These are phyloP conservation scores for Globisporangium splendens DNA, from an alignment of 352 stramenopile genomes.

Conservation along the genomic window DNA sequence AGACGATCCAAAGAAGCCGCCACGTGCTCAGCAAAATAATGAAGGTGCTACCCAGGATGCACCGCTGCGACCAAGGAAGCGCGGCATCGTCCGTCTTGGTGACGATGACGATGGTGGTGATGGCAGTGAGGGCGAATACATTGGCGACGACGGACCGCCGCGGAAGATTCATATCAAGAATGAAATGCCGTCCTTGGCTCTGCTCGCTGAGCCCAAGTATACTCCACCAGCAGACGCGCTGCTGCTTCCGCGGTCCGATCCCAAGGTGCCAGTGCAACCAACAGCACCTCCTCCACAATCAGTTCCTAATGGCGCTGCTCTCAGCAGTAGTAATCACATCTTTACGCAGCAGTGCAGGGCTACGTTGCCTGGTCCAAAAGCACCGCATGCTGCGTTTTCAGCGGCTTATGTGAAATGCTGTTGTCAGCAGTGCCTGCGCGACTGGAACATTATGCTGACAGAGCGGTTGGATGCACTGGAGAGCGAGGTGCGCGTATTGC, in stretches of 20 bases:
- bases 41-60: neutral
- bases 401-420: conserved; percentile 13
- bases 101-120: neutral
- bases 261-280: no score
- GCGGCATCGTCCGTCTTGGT: no score
- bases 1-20: no score
- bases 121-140: neutral
- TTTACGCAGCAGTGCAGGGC: neutral
- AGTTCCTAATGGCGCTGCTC: no score
- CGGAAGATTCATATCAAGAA: conserved; percentile 4
- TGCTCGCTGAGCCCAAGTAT: neutral
- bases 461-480: conserved; percentile 5
- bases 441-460: conserved; percentile 13
- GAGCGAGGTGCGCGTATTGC: neutral
- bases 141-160: neutral
- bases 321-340: neutral
- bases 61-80: no score
- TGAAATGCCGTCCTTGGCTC: neutral
- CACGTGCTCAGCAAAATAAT: neutral
- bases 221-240: neutral
- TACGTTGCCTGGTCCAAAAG: conserved; percentile 3
- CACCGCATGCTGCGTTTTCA: conserved; percentile 8
- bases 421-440: conserved; percentile 14
- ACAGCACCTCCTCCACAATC: no score
- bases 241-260: neutral